These are phyloP conservation scores for Ormosia semicastrata DNA, from an alignment of 306 rosid genomes.

Conservation along the genomic window DNA sequence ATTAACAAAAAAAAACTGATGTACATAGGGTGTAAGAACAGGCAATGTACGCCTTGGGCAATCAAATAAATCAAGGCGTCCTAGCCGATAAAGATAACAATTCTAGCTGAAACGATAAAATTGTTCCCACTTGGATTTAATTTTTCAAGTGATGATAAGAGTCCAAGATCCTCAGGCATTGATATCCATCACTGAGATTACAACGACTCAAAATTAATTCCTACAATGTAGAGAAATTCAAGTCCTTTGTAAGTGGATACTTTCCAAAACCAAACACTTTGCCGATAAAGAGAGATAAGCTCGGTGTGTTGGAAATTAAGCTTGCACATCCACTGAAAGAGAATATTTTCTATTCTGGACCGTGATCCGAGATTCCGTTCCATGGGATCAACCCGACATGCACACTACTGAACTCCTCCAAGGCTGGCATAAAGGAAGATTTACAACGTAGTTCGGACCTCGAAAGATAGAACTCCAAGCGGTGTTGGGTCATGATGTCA, in stretches of 20 bases:
- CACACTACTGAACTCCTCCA: no score
- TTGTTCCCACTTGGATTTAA: conserved; percentile 23
- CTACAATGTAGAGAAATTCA: neutral
- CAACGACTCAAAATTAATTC: conserved; percentile 13
- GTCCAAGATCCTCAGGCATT: conserved; percentile 24
- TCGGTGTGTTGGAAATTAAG: neutral
- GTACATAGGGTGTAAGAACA: neutral
- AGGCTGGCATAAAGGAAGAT: no score
- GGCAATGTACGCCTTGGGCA: neutral
- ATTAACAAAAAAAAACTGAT: neutral
- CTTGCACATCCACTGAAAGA: no score
- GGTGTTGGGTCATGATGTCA: no score
- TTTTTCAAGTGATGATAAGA: conserved; percentile 16
- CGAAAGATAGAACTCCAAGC: no score
- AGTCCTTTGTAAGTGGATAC: conserved; percentile 2
- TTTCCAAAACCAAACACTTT: neutral
- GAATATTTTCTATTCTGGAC: neutral
- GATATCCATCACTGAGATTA: conserved; percentile 27
- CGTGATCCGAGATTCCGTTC: no score
- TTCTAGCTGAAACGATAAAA: neutral
- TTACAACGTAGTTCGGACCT: no score
- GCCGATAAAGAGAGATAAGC: neutral
- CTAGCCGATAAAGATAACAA: neutral
- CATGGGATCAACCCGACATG: no score
- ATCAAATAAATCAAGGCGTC: neutral